phyloP scores from a whole-genome alignment of 2,329 filamentous ascomycete genomes.

The Arthrobotrys musiformis region DNA sequence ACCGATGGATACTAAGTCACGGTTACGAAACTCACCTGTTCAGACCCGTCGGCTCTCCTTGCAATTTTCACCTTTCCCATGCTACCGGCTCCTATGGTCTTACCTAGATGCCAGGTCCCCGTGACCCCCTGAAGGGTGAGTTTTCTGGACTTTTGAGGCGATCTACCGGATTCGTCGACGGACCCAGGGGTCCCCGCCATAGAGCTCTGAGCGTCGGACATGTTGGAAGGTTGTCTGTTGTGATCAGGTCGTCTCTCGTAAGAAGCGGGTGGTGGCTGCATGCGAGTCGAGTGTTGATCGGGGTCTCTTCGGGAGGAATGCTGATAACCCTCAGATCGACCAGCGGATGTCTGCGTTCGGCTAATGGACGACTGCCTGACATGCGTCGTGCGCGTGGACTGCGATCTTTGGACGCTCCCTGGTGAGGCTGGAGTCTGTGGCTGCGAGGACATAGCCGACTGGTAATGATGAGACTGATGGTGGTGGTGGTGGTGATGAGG shows the following conservation, averaged over 20 bases:
- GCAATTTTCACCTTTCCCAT: constrained; percentile 99
- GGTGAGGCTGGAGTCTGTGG: constrained; percentile 64
- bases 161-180: constrained; percentile 55
- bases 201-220: constrained; percentile 64
- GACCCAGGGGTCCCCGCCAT: constrained; percentile 62
- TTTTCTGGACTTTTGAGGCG: constrained; percentile 67
- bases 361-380: constrained; percentile 50
- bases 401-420: constrained; percentile 42
- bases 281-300: constrained; percentile 39
- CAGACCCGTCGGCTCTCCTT: constrained; percentile 61
- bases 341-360: constrained; percentile 38
- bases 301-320: constrained; percentile 45
- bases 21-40: constrained; percentile 73
- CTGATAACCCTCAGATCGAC: constrained; percentile 42
- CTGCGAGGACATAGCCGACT: constrained; percentile 70
- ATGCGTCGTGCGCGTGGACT: constrained; percentile 52
- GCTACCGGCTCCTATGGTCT: constrained; percentile 92
- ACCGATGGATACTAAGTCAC: constrained; percentile 77
- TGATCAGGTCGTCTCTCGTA: constrained; percentile 52
- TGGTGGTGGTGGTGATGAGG: constrained; percentile 55
- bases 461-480: constrained; percentile 61
- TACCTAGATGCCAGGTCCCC: constrained; percentile 88
- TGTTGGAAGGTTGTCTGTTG: constrained; percentile 53
- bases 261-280: constrained; percentile 48
- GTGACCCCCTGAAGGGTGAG: constrained; percentile 81